Conservation (phyloP, 257 asterid genomes). For the Henckelia pumila region DNA sequence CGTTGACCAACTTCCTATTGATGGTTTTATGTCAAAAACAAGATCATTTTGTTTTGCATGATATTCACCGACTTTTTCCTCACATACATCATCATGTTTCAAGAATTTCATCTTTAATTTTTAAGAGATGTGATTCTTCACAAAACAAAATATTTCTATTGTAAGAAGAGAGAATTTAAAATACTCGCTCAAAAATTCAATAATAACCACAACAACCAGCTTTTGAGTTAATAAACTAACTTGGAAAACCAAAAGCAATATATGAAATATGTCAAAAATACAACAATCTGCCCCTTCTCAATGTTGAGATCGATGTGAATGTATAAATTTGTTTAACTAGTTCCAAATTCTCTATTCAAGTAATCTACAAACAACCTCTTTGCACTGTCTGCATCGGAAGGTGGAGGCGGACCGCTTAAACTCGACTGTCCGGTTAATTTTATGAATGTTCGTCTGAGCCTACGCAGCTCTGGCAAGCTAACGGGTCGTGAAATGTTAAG, state of each 20-base stretch:
- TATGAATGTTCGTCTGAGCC: conserved; percentile 78
- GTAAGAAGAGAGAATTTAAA: no score
- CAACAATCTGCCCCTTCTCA: not conserved
- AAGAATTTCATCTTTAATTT: no score
- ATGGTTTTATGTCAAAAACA: no score
- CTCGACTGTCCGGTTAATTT: conserved; percentile 85
- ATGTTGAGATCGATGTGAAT: not conserved
- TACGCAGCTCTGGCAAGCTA: conserved; percentile 82
- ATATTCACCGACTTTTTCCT: no score
- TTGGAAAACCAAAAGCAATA: not conserved
- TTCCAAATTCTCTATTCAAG: conserved; percentile 79
- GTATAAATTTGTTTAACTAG: conserved; percentile 27
- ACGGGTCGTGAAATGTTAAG: conserved; percentile 64
- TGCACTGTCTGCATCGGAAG: conserved; percentile 78
- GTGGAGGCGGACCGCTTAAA: conserved; percentile 91
- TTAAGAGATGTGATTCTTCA: no score
- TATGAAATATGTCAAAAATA: not conserved
- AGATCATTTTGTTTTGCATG: no score
- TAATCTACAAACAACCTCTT: conserved; percentile 98
- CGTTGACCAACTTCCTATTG: no score
- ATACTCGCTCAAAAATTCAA: no score
- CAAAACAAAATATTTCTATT: no score
- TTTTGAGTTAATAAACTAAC: no score
- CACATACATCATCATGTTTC: no score
- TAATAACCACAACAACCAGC: no score